Evolutionary conservation across 1,284 basidiomycete species (phyloP).

Genomic region (Microbotryum violaceum): DNA sequence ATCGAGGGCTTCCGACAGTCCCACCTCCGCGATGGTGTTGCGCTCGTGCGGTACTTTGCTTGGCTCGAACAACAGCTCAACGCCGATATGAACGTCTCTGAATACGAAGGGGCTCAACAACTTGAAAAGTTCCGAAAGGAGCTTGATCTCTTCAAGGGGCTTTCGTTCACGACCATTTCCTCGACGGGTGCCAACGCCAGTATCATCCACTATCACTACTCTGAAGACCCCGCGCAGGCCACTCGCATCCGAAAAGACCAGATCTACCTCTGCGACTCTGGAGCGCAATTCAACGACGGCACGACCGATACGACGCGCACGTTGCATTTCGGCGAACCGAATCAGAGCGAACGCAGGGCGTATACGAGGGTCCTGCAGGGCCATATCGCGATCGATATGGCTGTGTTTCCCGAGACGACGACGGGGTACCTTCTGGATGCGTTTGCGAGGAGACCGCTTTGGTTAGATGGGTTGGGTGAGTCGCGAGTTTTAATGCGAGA

Average conservation of each 20-base stretch:
- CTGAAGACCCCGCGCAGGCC: constrained; percentile 55
- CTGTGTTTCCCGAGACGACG: constrained; percentile 78
- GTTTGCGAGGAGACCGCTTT: constrained; percentile 72
- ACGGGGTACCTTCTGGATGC: constrained; percentile 70
- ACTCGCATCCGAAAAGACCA: constrained; percentile 67
- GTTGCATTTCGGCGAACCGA: constrained; percentile 83
- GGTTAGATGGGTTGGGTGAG: constrained; percentile 82
- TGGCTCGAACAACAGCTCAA: constrained; percentile 82
- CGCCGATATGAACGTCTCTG: constrained; percentile 57
- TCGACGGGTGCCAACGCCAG: constrained; percentile 60
- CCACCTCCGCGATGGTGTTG: constrained; percentile 85
- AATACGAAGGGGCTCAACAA: constrained; percentile 71
- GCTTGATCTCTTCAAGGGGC: constrained; percentile 68
- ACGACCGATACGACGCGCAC: constrained; percentile 62
- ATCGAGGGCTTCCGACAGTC: constrained; percentile 80
- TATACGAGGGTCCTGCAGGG: constrained; percentile 94
- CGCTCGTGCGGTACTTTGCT: constrained; percentile 73
- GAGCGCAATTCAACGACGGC: constrained; percentile 80
- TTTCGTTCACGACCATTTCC: constrained; percentile 89
- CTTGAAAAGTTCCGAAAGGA: constrained; percentile 76
- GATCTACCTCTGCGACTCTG: constrained; percentile 90
- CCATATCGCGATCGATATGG: constrained; percentile 85
- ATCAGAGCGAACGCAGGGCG: constrained; percentile 70
- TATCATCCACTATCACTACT: constrained; percentile 76
- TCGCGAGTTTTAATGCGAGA: background rate